A percentile compares a stretch with the other conserved stretches of the same genome.
These are phyloP conservation scores for Hirsutella rhossiliensis DNA, from an alignment of 2,329 filamentous ascomycete genomes.

Conservation along the genomic window DNA sequence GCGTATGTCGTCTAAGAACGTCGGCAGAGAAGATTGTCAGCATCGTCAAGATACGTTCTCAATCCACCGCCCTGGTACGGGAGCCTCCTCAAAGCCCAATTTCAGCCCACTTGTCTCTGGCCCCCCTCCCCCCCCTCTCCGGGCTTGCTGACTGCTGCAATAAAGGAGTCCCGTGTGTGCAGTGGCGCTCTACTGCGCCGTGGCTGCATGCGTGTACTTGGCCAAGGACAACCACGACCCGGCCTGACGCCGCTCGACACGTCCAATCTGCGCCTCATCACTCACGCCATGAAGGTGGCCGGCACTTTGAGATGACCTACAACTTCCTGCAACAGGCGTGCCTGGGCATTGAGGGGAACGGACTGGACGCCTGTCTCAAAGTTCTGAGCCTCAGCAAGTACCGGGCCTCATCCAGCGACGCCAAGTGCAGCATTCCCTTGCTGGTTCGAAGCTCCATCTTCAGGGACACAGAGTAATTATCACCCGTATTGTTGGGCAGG, in stretches of 20 bases:
- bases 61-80: slow-evolving; percentile 56
- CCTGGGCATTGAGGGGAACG: slow-evolving; percentile 23
- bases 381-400: slow-evolving; percentile 24
- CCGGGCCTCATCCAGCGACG: slow-evolving; percentile 14
- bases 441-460: slow-evolving; percentile 33
- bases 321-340: slow-evolving; percentile 78
- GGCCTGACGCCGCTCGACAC: slow-evolving; percentile 18
- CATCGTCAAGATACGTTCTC: slow-evolving; percentile 68
- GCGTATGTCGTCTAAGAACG: slow-evolving; percentile 61
- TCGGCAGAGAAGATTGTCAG: slow-evolving; percentile 76
- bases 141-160: neutral
- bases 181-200: slow-evolving; percentile 75
- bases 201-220: slow-evolving; percentile 72
- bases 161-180: slow-evolving; percentile 33
- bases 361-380: slow-evolving; percentile 28
- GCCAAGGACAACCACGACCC: slow-evolving; percentile 48
- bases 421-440: slow-evolving; percentile 30
- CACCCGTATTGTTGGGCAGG: slow-evolving; percentile 31
- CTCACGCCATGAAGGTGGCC: slow-evolving; percentile 69
- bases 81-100: neutral
- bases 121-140: neutral
- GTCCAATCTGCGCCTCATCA: slow-evolving; percentile 57
- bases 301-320: slow-evolving; percentile 62
- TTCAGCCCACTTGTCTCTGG: neutral
- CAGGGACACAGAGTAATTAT: slow-evolving; percentile 24